Conservation (phyloP, 306 rosid genomes). For the Trichosanthes truncata region DNA sequence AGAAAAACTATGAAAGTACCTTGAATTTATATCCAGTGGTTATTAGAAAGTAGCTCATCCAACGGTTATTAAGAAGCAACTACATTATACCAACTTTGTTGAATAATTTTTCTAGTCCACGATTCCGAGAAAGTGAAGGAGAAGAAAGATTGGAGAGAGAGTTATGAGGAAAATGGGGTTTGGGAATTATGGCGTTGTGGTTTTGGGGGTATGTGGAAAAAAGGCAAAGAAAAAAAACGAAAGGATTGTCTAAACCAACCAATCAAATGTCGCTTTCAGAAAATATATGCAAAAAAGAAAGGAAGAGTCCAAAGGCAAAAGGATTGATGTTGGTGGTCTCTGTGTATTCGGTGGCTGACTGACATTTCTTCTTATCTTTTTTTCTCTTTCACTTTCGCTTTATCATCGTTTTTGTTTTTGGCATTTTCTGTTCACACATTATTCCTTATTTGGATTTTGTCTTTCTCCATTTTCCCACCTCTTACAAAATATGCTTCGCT, state of each 20-base stretch:
- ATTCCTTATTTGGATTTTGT: background rate
- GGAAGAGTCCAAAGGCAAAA: background rate
- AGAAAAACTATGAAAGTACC: no score
- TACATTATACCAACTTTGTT: no score
- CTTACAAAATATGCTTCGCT: background rate
- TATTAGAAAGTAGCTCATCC: no score
- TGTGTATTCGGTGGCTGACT: background rate
- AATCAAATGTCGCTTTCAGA: conserved; percentile 5
- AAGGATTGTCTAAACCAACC: background rate
- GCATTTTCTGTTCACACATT: background rate
- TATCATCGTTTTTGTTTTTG: conserved; percentile 1
- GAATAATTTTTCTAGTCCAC: no score
- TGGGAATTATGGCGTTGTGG: background rate
- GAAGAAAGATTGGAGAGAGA: background rate
- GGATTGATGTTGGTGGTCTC: background rate
- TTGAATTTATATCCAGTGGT: no score
- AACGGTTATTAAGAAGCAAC: no score
- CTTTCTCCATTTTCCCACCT: background rate
- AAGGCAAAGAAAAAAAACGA: background rate
- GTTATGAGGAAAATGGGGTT: background rate
- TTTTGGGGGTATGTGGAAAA: background rate
- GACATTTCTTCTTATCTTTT: background rate
- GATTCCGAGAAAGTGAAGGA: no score
- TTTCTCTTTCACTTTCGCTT: background rate
- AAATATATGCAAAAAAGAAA: background rate